These are phyloP conservation scores for Gliomastix tumulicola DNA, from an alignment of 2,329 filamentous ascomycete species.

Conservation along the genomic window DNA sequence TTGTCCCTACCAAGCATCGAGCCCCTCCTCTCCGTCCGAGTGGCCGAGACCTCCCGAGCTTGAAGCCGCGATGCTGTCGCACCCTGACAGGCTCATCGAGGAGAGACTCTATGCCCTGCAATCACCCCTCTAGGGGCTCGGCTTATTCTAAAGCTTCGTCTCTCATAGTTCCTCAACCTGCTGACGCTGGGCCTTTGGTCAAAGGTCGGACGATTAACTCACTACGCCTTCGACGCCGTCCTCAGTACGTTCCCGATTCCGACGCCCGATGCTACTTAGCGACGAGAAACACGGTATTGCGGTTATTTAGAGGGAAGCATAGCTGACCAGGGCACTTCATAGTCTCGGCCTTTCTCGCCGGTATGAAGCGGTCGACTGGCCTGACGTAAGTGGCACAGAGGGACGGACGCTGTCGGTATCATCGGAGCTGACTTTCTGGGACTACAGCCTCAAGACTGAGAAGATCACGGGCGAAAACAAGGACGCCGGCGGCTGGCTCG, in stretches of 20 bases:
- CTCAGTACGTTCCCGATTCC: conserved; percentile 54
- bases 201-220: conserved; percentile 87
- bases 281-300: too few species aligned
- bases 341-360: conserved; percentile 95
- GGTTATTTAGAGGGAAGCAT: too few species aligned
- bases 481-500: conserved; percentile 80
- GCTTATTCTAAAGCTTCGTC: conserved; percentile 22
- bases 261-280: not conserved
- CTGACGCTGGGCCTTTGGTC: conserved; percentile 62
- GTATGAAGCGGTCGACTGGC: conserved; percentile 94
- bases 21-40: too few species aligned
- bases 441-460: conserved; percentile 76
- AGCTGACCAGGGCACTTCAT: conserved; percentile 2
- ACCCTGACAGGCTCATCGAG: too few species aligned
- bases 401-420: not conserved
- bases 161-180: conserved; percentile 53
- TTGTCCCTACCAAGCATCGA: too few species aligned
- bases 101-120: too few species aligned
- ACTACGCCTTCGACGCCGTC: conserved; percentile 95
- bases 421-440: not conserved
- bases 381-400: conserved; percentile 70
- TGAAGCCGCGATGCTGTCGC: too few species aligned
- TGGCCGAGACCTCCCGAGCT: too few species aligned
- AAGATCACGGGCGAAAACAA: conserved; percentile 73
- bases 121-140: too few species aligned